phyloP scores from a whole-genome alignment of 2,329 filamentous ascomycete genomes.

The Phaeosphaeriaceae sp. region DNA sequence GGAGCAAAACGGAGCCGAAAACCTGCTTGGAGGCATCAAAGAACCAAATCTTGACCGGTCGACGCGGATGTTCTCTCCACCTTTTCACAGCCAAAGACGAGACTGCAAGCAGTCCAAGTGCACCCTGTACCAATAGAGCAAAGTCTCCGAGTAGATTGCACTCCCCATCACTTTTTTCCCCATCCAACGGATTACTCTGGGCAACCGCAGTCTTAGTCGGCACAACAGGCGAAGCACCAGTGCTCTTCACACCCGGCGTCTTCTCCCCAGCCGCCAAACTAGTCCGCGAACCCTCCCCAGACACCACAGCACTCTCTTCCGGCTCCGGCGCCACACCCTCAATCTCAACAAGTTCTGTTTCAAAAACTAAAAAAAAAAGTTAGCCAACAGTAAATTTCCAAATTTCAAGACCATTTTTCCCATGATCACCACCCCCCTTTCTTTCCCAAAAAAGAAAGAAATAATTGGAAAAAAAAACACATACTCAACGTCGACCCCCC shows the following conservation, averaged over 20 bases:
- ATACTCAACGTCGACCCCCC: slow-evolving; percentile 76
- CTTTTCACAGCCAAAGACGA: slow-evolving; percentile 91
- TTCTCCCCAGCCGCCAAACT: slow-evolving; percentile 11
- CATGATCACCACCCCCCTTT: too few relatives aligned
- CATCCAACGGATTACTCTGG: slow-evolving; percentile 42
- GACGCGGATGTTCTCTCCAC: slow-evolving; percentile 88
- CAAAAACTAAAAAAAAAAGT: slow-evolving; percentile 68
- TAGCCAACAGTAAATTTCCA: too few relatives aligned
- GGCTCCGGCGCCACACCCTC: slow-evolving; percentile 54
- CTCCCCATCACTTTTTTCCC: slow-evolving; percentile 67
- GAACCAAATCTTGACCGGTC: slow-evolving; percentile 94
- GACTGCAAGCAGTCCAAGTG: slow-evolving; percentile 81
- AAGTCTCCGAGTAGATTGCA: slow-evolving; percentile 90
- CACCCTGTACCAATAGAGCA: slow-evolving; percentile 86
- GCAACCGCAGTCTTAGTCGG: slow-evolving; percentile 22
- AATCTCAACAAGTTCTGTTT: slow-evolving; percentile 88
- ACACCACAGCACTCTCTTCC: background rate
- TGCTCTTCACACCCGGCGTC: background rate
- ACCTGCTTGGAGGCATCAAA: slow-evolving; percentile 98
- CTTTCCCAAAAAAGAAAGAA: too few relatives aligned
- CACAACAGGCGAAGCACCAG: slow-evolving; percentile 19
- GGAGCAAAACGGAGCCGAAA: slow-evolving; percentile 87
- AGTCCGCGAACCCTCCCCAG: slow-evolving; percentile 3
- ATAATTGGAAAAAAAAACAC: slow-evolving; percentile 29
- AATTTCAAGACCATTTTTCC: too few relatives aligned